Base-by-base conservation (phyloP, 208 protist species). In the Trypanosoma rangeli region DNA sequence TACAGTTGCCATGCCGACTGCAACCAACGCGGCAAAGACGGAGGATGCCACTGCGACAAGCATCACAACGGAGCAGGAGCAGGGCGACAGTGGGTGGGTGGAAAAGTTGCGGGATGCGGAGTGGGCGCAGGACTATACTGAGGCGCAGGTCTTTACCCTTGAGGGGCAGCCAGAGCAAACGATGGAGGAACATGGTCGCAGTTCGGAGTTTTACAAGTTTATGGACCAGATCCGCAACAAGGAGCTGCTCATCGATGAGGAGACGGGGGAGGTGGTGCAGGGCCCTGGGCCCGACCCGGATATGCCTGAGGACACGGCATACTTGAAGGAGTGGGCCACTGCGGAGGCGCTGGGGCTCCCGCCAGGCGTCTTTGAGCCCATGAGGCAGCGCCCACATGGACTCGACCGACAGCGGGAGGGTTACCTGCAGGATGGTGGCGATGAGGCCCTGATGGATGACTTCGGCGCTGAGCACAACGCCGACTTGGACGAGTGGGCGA, bases 161-260 rank as follows among this genome's bases (percentile, higher is more conserved):
- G 82, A 83, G 3, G 85, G 85, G 24, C 60, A 83, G 56, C 50
- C 78, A 29, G 65, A 74, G 57, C 52, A 80, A 46, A 80, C 84
- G 20, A 70, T 88, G 70, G 86, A 85, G 72, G 83, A 91, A 58
- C 78, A 86, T 29, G 82, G 86, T 5, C 76, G 83, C 73, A 77
- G 84, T 7, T 87, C 80, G 39, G 71, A 83, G 61, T 94, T 94
- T 74, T 92, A 85, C 74, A 70, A 78, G 52, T 94, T 94, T 54
- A 94, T 94, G 89, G 86, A 92, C 57, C 74, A 83, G 53, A 74
- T 94, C 31, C 78, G 79, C 46, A 90, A 82, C 56, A 80, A 78
- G 50, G 82, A 93, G 62, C 37, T 94, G 18, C 70, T 94, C 24
- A 90, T 94, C 62, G 89, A 94, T 68, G 85, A 92, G 68, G 85